phyloP scores from a whole-genome alignment of 2,329 filamentous ascomycete genomes.

The Penicillium hordei region DNA sequence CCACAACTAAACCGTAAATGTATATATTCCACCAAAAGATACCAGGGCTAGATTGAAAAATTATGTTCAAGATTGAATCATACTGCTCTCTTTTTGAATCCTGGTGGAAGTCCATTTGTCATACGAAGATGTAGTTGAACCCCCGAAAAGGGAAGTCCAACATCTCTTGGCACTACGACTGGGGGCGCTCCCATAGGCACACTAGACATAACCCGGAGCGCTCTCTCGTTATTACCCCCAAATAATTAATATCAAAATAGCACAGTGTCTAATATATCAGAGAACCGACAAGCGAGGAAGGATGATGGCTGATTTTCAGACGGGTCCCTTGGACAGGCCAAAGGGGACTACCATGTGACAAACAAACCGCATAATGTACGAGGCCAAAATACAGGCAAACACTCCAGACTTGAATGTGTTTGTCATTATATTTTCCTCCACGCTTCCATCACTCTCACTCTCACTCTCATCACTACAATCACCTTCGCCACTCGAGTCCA shows the following conservation, averaged over 20 bases:
- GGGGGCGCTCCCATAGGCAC: not conserved
- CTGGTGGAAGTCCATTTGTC: too few relatives aligned
- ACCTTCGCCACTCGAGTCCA: not conserved
- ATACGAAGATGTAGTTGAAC: not conserved
- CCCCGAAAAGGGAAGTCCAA: not conserved
- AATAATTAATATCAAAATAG: not conserved
- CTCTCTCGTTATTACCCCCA: fast-evolving
- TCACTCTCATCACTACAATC: too few relatives aligned
- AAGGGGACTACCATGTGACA: too few relatives aligned
- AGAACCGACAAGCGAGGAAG: not conserved
- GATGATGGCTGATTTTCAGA: not conserved
- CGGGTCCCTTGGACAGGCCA: too few relatives aligned
- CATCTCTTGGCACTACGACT: not conserved
- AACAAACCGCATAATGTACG: too few relatives aligned
- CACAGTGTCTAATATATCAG: too few relatives aligned
- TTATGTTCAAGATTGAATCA: fast-evolving
- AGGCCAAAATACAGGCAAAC: too few relatives aligned
- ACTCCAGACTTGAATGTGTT: too few relatives aligned
- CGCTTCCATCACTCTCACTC: too few relatives aligned
- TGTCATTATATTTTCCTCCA: too few relatives aligned
- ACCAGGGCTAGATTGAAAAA: not conserved
- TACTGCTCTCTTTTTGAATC: fast-evolving
- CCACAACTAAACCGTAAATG: not conserved
- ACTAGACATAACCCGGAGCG: not conserved
- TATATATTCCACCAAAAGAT: not conserved